These are phyloP conservation scores for Wickerhamomyces xylosicus DNA, from an alignment of 805 yeast species.

Conservation along the genomic window DNA sequence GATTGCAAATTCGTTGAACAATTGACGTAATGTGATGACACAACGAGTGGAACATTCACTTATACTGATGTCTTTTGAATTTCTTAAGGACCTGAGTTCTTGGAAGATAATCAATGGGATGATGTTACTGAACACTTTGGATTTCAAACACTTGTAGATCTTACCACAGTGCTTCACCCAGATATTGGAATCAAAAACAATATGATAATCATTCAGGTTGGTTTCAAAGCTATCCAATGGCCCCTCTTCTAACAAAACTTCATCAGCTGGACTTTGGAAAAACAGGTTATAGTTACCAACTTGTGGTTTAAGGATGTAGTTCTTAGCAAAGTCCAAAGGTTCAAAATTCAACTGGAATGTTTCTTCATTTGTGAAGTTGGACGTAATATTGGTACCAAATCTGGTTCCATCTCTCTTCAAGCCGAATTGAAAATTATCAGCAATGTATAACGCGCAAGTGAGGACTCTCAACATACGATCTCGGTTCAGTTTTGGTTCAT, in stretches of 20 bases:
- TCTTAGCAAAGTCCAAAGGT: neutral
- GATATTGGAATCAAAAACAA: conserved; percentile 63
- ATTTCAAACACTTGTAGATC: conserved; percentile 56
- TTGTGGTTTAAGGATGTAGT: neutral
- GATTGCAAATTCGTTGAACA: conserved; percentile 44
- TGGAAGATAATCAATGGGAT: conserved; percentile 73
- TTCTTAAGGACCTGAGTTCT: conserved; percentile 60
- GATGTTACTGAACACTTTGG: conserved; percentile 45
- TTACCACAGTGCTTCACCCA: conserved; percentile 79
- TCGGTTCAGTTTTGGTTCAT: conserved; percentile 29
- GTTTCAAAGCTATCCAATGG: conserved; percentile 23
- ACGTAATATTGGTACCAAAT: neutral
- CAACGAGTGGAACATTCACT: conserved; percentile 78
- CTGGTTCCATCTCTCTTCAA: conserved; percentile 31
- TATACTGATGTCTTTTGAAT: conserved; percentile 61
- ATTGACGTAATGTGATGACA: conserved; percentile 61
- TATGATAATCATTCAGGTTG: neutral
- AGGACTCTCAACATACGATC: conserved; percentile 42
- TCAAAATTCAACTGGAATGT: neutral
- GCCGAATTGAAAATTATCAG: conserved; percentile 46
- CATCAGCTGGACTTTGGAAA: neutral
- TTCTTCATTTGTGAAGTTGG: neutral
- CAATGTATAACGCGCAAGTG: conserved; percentile 38
- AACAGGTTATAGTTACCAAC: neutral
- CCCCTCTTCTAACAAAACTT: conserved; percentile 1